These are phyloP conservation scores for Aurinia saxatilis DNA, from an alignment of 345 rosid species.

Conservation along the genomic window DNA sequence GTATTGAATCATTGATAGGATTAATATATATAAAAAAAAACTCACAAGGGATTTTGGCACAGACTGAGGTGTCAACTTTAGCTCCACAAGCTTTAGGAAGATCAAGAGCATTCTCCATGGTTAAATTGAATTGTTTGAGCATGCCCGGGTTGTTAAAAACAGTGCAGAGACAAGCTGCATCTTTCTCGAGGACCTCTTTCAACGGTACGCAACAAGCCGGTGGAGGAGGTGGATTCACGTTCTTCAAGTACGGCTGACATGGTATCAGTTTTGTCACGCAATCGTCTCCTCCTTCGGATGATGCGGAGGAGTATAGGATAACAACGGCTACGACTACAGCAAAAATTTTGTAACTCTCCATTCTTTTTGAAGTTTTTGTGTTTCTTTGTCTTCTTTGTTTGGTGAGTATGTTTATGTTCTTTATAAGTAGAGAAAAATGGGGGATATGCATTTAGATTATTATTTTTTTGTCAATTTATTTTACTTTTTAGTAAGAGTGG, in stretches of 20 bases:
- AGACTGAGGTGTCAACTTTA: constrained; percentile 31
- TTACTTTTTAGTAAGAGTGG: background rate
- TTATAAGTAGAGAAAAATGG: background rate
- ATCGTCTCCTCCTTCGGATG: constrained; percentile 4
- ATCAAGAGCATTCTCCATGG: constrained; percentile 36
- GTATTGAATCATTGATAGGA: too few relatives aligned
- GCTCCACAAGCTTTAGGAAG: constrained; percentile 50
- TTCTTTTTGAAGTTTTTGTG: background rate
- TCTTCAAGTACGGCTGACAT: constrained; percentile 33
- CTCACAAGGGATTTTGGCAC: constrained; percentile 26
- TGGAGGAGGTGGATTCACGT: constrained; percentile 29
- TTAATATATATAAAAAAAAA: background rate
- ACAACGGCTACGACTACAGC: background rate
- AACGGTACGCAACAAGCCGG: constrained; percentile 45
- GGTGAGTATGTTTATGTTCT: background rate
- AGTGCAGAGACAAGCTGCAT: constrained; percentile 40
- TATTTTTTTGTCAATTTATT: background rate
- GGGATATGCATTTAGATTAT: background rate
- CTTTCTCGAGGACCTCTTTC: constrained; percentile 26
- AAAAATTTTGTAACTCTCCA: background rate
- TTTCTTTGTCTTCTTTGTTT: background rate
- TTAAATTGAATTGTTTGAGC: constrained; percentile 32
- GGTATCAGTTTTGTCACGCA: constrained; percentile 42
- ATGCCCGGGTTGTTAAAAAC: constrained; percentile 22
- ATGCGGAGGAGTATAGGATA: background rate